Evolutionary conservation across 768 basidiomycete genomes (phyloP).

Genomic region (Mycena metata): DNA sequence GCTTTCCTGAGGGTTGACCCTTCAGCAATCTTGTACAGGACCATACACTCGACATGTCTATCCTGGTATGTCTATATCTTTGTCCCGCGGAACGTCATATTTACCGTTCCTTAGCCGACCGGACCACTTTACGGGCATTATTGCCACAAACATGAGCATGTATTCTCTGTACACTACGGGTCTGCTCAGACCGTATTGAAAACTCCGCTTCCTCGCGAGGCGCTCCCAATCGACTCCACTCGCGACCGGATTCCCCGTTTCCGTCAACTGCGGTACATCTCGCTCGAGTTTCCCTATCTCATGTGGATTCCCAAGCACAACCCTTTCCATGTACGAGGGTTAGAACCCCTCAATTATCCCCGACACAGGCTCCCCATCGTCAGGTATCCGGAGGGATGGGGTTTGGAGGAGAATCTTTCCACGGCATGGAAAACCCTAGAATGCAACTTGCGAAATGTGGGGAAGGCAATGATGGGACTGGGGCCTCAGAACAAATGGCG

Average conservation of each 20-base stretch:
- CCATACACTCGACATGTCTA: too few species aligned
- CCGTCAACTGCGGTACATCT: background rate
- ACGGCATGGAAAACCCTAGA: background rate
- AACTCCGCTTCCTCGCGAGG: too few species aligned
- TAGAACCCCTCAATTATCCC: background rate
- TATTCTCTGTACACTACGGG: too few species aligned
- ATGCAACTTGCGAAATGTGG: background rate
- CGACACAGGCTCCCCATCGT: background rate
- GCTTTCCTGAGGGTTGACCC: too few species aligned
- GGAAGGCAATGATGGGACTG: background rate
- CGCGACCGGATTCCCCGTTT: background rate
- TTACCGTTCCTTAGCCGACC: too few species aligned
- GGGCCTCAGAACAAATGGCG: background rate
- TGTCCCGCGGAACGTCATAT: too few species aligned
- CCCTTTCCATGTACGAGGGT: background rate
- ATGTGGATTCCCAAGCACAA: slow-evolving; percentile 10
- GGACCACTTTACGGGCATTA: too few species aligned
- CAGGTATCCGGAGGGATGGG: background rate
- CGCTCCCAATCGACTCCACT: too few species aligned
- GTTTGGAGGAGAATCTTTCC: background rate
- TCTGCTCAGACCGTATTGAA: too few species aligned
- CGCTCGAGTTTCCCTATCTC: background rate
- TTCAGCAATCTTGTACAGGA: too few species aligned
- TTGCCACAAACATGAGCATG: too few species aligned
- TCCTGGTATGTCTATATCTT: too few species aligned